Evolutionary conservation across 495 filamentous ascomycete genomes (phyloP).

Genomic region (Penicillium steckii): DNA sequence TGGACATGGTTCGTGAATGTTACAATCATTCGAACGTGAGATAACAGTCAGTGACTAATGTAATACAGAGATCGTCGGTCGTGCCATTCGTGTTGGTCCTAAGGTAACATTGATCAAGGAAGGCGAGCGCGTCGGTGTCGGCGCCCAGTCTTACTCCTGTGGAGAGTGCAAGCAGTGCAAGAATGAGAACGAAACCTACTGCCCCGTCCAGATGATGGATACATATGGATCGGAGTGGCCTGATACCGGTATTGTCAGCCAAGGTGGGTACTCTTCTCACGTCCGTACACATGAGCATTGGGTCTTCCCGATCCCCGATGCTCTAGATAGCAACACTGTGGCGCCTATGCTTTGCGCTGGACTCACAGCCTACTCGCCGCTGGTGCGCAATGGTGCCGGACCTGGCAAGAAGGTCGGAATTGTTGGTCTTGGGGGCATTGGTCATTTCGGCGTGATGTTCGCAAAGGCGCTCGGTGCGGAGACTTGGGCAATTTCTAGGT

Average conservation of each 20-base stretch:
- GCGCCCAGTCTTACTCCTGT: conserved; percentile 73
- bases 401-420: conserved; percentile 82
- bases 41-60: background rate
- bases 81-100: conserved; percentile 66
- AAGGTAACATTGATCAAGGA: conserved; percentile 65
- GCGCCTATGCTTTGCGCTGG: conserved; percentile 92
- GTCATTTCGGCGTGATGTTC: conserved; percentile 71
- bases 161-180: conserved; percentile 67
- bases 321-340: conserved; percentile 60
- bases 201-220: conserved; percentile 58
- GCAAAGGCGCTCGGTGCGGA: conserved; percentile 70
- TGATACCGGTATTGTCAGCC: conserved; percentile 57
- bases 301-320: conserved; percentile 75
- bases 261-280: conserved; percentile 68
- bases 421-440: conserved; percentile 75
- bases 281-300: conserved; percentile 75
- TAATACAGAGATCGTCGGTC: conserved; percentile 62
- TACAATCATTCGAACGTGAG: background rate
- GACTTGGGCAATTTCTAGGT: conserved; percentile 67
- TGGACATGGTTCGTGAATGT: conserved; percentile 52
- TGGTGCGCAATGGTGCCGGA: conserved; percentile 70
- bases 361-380: conserved; percentile 74
- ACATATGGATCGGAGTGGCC: conserved; percentile 68
- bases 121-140: conserved; percentile 78
- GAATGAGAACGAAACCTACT: conserved; percentile 78